These are phyloP conservation scores for Diaporthe citrichinensis DNA, from an alignment of 2,329 filamentous ascomycete species.

Conservation along the genomic window DNA sequence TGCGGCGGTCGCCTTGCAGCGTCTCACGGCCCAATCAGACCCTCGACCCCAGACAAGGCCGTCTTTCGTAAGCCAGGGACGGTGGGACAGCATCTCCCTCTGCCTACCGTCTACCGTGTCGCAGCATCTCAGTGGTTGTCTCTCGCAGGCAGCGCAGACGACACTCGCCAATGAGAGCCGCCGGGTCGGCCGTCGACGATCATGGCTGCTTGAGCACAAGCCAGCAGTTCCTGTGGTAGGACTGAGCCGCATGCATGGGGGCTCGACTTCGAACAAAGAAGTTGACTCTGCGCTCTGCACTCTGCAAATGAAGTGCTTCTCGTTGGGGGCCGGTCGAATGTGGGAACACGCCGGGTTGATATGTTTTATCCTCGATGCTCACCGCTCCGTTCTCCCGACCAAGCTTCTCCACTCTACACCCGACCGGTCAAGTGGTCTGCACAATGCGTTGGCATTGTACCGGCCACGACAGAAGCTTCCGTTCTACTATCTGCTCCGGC, in stretches of 20 bases:
- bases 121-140: slow-evolving; percentile 39
- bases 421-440: slow-evolving; percentile 37
- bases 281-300: slow-evolving; percentile 18
- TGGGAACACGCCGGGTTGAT: slow-evolving; percentile 39
- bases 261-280: slow-evolving; percentile 19
- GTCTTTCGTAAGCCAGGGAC: slow-evolving; percentile 24
- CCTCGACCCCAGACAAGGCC: not conserved
- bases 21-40: slow-evolving; percentile 31
- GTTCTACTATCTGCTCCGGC: slow-evolving; percentile 28
- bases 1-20: slow-evolving; percentile 16
- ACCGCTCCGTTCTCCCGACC: slow-evolving; percentile 38
- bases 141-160: not conserved
- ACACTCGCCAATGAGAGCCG: slow-evolving; percentile 40
- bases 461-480: slow-evolving; percentile 40
- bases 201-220: slow-evolving; percentile 37
- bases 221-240: slow-evolving; percentile 40
- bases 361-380: slow-evolving; percentile 36
- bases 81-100: slow-evolving; percentile 32
- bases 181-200: slow-evolving; percentile 16
- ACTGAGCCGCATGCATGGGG: slow-evolving; percentile 39
- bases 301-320: slow-evolving; percentile 6
- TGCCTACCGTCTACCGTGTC: slow-evolving; percentile 4
- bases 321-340: slow-evolving; percentile 20
- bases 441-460: slow-evolving; percentile 42
- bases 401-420: slow-evolving; percentile 38